Evolutionary conservation across 768 basidiomycete genomes (phyloP).

Genomic region (Calvatia gigantea): DNA sequence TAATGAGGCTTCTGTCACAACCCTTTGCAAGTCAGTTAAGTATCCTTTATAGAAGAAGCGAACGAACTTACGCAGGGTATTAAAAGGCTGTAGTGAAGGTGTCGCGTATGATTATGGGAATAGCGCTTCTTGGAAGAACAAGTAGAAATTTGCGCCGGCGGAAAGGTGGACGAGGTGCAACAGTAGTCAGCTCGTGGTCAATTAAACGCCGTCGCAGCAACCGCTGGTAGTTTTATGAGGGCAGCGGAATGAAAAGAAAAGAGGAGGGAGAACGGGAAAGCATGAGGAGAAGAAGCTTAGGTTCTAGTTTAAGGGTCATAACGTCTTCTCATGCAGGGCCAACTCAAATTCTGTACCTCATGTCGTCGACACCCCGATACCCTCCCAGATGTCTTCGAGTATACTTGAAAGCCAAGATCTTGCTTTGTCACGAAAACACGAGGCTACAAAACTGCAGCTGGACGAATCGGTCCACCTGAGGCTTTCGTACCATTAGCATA

Average conservation of each 20-base stretch:
- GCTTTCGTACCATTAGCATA: neutral
- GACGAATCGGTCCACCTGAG: conserved; percentile 6
- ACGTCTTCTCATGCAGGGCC: conserved; percentile 11
- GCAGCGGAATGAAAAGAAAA: neutral
- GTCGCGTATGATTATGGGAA: neutral
- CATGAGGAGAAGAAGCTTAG: neutral
- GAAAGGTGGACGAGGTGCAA: neutral
- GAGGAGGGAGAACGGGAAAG: neutral
- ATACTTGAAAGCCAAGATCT: neutral
- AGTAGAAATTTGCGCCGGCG: neutral
- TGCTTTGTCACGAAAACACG: conserved; percentile 4
- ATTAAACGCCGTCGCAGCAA: neutral
- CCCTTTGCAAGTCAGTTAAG: neutral
- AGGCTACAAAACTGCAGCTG: conserved; percentile 5
- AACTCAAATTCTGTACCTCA: conserved; percentile 2
- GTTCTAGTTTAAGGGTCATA: conserved; percentile 13
- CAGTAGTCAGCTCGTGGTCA: neutral
- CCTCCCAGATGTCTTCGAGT: neutral
- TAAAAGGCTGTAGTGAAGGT: neutral
- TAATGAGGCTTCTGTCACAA: neutral
- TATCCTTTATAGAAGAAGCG: neutral
- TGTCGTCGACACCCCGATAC: neutral
- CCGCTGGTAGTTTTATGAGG: neutral
- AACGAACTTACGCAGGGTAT: neutral
- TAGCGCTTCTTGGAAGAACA: neutral